Evolutionary conservation across 176 grass and related monocot species (phyloP), one percentile per base, ranked within the genome.

Genomic region (Ananas comosus): DNA sequence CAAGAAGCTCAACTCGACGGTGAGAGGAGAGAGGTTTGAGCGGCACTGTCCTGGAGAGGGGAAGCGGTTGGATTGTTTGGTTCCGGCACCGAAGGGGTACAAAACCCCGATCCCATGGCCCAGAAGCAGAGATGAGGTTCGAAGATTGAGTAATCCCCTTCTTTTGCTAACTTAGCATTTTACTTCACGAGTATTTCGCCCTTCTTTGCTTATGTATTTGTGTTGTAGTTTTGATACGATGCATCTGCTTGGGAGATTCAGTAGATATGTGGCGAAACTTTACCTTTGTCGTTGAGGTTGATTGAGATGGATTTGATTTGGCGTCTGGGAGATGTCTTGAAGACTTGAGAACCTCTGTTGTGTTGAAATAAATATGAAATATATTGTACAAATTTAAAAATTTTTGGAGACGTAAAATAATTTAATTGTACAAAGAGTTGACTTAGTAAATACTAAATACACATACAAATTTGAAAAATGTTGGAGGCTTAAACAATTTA

Each of bases 61-160:
- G 23, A 78, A 87, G 53, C 77, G 58, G 53, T 79, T 97, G 74
- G 74, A 66, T 71, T 97, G 93, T 78, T 77, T 97, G 23, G 81
- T 92, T 33, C 89, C 86, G 16, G 65, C 73, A 12, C 93, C 89
- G 28, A 90, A 80, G 53, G 89, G 82, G 0, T 97, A 97, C 70
- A 97, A 82, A 68, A 71, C 54, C 12, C 93, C 86, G 49, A 92
- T 97, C 16, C 82, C 93, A 13, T 97, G 93, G 89, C 93, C 89
- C 50, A 67, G 59, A 56, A 97, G 93, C 80, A 89, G 86, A 92
- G 89, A 97, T 2, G 89, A 97, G 93, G 93, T 97, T 82, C 71
- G 72, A 24, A 68, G 63, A 42, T 19, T 28, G 8, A 73, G 78
- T 65, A 68, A 64, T 51, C 9, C 72, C 63, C n/a, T 63, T 51